Evolutionary conservation across 2,329 filamentous ascomycete genomes (phyloP).

Genomic region (Rhynchosporium agropyri): DNA sequence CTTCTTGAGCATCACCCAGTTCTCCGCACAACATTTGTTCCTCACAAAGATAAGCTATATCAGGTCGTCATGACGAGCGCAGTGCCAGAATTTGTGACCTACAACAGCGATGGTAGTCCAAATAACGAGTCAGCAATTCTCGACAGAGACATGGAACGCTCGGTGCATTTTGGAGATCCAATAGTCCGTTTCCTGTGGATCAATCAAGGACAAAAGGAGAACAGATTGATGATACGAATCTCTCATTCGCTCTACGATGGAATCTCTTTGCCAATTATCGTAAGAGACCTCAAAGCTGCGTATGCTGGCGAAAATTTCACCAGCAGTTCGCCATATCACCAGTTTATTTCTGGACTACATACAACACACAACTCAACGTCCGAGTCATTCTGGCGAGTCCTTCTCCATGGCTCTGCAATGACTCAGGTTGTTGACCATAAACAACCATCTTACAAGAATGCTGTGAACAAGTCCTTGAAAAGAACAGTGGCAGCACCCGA

Average conservation of each 20-base stretch:
- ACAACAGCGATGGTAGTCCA: neutral
- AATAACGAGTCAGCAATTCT: neutral
- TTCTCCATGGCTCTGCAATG: constrained; percentile 19
- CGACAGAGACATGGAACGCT: constrained; percentile 1
- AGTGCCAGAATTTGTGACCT: neutral
- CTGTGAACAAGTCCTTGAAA: constrained; percentile 13
- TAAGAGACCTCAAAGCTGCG: constrained; percentile 15
- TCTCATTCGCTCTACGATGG: constrained; percentile 66
- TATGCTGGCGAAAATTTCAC: constrained; percentile 12
- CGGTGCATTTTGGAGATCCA: neutral
- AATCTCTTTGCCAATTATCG: constrained; percentile 53
- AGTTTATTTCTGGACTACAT: constrained; percentile 27
- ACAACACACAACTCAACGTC: neutral
- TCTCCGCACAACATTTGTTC: constrained; percentile 26
- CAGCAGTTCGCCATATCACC: constrained; percentile 6
- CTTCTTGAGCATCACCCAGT: constrained; percentile 19
- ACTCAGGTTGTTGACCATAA: constrained; percentile 6
- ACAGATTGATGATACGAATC: constrained; percentile 38
- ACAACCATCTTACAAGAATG: constrained; percentile 10
- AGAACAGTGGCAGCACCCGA: constrained; percentile 5
- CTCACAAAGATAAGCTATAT: constrained; percentile 11
- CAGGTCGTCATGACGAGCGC: constrained; percentile 24
- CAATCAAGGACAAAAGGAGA: neutral
- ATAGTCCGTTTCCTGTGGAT: constrained; percentile 3
- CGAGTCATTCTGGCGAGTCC: constrained; percentile 6